phyloP scores from a whole-genome alignment of 331 rosid species.

The Malus hybrid region DNA sequence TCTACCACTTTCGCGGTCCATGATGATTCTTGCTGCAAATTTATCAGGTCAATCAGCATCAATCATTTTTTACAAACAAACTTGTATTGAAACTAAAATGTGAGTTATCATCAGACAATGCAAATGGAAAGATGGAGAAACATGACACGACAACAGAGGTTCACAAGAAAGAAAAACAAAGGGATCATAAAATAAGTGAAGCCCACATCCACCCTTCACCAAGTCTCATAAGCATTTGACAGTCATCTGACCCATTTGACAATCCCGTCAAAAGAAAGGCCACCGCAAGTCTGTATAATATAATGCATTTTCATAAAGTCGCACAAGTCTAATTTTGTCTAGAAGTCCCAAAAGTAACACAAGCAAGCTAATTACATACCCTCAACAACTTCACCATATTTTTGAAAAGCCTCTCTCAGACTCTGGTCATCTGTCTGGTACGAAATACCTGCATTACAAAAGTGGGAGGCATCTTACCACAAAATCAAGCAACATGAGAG shows the following conservation, averaged over 20 bases:
- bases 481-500: background rate
- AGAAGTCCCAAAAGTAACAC: too few species aligned
- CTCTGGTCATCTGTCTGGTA: slow-evolving; percentile 54
- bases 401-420: slow-evolving; percentile 60
- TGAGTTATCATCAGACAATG: background rate
- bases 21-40: slow-evolving; percentile 59
- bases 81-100: background rate
- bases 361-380: slow-evolving; percentile 29
- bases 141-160: background rate
- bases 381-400: slow-evolving; percentile 72
- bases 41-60: background rate
- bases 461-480: background rate
- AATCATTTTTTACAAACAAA: background rate
- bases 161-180: background rate
- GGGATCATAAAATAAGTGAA: background rate
- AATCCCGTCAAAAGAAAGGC: background rate
- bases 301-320: too few species aligned
- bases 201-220: background rate
- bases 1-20: slow-evolving; percentile 81
- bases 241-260: background rate
- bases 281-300: background rate
- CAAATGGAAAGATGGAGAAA: background rate
- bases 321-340: too few species aligned
- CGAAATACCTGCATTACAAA: slow-evolving; percentile 49
- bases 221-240: background rate